These are phyloP conservation scores for Pyrenochaeta sp. DNA, from an alignment of 2,329 filamentous ascomycete species.

Conservation along the genomic window DNA sequence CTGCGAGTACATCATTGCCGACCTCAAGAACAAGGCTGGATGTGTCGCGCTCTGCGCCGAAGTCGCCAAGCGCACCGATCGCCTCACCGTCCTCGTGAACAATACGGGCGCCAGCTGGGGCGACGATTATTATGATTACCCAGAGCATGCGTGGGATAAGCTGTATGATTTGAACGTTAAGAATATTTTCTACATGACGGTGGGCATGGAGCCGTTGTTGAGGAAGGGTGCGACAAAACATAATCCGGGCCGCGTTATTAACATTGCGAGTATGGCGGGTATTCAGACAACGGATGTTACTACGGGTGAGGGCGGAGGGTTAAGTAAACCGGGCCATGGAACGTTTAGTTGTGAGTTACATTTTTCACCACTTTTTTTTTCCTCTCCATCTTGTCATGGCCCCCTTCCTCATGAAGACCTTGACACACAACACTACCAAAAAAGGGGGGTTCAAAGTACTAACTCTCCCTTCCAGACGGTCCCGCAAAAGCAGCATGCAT, in stretches of 20 bases:
- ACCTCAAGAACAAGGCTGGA: slow-evolving; percentile 62
- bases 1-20: slow-evolving; percentile 60
- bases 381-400: too few relatives aligned
- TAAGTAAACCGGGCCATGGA: slow-evolving; percentile 61
- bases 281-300: slow-evolving; percentile 58
- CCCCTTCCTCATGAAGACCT: too few relatives aligned
- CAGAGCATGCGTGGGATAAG: slow-evolving; percentile 66
- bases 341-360: slow-evolving; percentile 56
- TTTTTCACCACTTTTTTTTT: neutral
- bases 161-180: slow-evolving; percentile 65
- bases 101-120: slow-evolving; percentile 65
- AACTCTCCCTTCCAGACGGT: slow-evolving; percentile 46
- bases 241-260: slow-evolving; percentile 60
- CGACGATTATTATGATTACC: slow-evolving; percentile 66
- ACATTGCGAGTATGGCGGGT: slow-evolving; percentile 61
- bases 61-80: slow-evolving; percentile 54
- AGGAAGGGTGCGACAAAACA: slow-evolving; percentile 55
- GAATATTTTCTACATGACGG: slow-evolving; percentile 59
- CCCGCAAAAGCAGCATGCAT: slow-evolving; percentile 63
- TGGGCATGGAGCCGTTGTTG: slow-evolving; percentile 58
- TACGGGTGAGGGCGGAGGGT: slow-evolving; percentile 56
- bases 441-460: too few relatives aligned
- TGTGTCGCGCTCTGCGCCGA: slow-evolving; percentile 59
- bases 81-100: slow-evolving; percentile 60
- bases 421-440: too few relatives aligned